A percentile compares a stretch with the other conserved stretches of the same genome.
Evolutionary conservation across 2,329 filamentous ascomycete species (phyloP).

Genomic region (Mariannaea sp.): DNA sequence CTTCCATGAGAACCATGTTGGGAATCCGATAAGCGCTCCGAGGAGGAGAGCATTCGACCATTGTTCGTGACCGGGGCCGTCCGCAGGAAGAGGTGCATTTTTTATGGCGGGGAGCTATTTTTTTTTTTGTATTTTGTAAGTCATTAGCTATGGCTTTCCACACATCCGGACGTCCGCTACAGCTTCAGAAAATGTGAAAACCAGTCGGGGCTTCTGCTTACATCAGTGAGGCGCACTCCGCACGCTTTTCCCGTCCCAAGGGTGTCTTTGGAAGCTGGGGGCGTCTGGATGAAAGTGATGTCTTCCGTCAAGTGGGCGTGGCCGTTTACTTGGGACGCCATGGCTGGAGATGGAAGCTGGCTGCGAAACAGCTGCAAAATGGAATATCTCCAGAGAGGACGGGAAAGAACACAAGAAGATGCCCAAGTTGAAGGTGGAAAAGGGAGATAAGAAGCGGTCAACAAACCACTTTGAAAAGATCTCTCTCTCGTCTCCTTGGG

Average conservation of each 20-base stretch:
- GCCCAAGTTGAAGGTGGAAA: conserved; percentile 3
- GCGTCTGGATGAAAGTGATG: conserved; percentile 33
- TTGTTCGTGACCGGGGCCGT: conserved; percentile 77
- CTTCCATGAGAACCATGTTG: conserved; percentile 79
- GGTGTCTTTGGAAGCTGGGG: conserved; percentile 20
- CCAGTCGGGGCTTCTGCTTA: conserved; percentile 5
- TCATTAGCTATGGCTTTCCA: too few species aligned
- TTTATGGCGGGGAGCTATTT: conserved; percentile 84
- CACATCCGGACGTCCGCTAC: too few species aligned
- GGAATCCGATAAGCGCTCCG: conserved; percentile 68
- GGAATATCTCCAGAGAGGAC: not conserved
- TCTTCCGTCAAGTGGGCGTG: conserved; percentile 29
- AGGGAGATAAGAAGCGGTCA: conserved; percentile 26
- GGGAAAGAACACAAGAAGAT: not conserved
- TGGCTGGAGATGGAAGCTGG: conserved; percentile 5
- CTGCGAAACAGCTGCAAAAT: not conserved
- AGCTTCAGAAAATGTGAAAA: not conserved
- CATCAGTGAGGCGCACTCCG: conserved; percentile 27
- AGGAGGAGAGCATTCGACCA: conserved; percentile 82
- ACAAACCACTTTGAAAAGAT: conserved; percentile 2
- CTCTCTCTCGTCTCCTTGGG: conserved; percentile 16
- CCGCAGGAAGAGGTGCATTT: conserved; percentile 88
- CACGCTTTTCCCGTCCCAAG: conserved; percentile 24
- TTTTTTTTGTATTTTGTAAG: not conserved
- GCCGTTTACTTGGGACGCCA: conserved; percentile 28